Base-by-base conservation (phyloP, 306 rosid species). In the Fragaria ananassa region DNA sequence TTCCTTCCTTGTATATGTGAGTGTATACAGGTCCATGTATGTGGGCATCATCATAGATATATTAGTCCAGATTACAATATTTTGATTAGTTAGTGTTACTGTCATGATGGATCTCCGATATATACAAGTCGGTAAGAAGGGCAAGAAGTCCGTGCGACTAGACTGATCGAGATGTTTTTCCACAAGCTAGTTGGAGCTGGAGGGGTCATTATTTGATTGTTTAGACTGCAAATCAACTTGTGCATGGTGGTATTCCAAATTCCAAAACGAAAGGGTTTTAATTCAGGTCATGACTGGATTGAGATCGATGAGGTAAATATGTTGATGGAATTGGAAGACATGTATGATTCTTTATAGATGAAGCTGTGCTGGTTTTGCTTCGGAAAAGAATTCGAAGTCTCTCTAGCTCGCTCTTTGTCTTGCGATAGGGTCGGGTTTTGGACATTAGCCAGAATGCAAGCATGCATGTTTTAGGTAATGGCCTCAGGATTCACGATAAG, bases 71-170 rank as follows among this genome's bases (percentile, higher is more conserved):
- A 27, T 46, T 27, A 29, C 31, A 27, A 25, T 41, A 58, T 2
- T 60, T 27, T 60, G 37, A 60, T 60, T 60, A 60, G 65, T 27
- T 60, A 60, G 65, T 27, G 65, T 60, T 25, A 4, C 15, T 27
- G 18, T 60, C 65, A 25, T 60, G 66, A 11, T 13, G 9, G 9
- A 11, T 27, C 19, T 27, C 19, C 1, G 9, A 5, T 60, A 29
- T 12, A 12, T 13, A 34, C 54, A 1, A 72, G 49, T 18, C 2
- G 51, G 35, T 6, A 54, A 21, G 61, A 67, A 13, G 23, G 51
- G 51, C 51, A 1, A 37, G 66, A 54, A 39, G 50, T 72, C 76
- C 76, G 66, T 13, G 51, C 13, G 76, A 72, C 14, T 6, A 4
- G 76, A 72, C 14, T 6, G 35, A 31, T 31, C 35, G 65, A 54